Conservation (phyloP, 169 alveolate genomes). For the Plasmodium relictum region DNA sequence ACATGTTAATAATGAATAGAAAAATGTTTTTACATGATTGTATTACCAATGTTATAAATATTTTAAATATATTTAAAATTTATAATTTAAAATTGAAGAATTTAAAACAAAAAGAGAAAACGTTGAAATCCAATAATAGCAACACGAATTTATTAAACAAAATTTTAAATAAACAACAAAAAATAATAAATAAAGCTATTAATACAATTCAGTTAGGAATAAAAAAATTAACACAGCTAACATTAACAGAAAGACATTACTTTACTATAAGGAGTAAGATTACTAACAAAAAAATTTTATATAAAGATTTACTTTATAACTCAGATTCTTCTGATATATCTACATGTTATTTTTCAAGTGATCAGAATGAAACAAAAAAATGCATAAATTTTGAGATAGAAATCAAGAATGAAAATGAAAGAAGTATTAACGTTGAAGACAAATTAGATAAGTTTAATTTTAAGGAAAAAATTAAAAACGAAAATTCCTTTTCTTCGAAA, state of each 20-base stretch:
- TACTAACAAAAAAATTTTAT: slow-evolving; percentile 32
- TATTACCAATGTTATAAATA: slow-evolving; percentile 58
- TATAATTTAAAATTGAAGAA: slow-evolving; percentile 70
- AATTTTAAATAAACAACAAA: slow-evolving; percentile 40
- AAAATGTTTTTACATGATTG: slow-evolving; percentile 74
- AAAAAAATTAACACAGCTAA: slow-evolving; percentile 62
- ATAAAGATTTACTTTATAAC: slow-evolving; percentile 44
- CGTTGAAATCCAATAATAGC: neutral
- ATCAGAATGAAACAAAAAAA: slow-evolving; percentile 1
- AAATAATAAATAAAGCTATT: slow-evolving; percentile 71
- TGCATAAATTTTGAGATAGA: neutral
- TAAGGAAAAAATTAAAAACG: too few relatives aligned
- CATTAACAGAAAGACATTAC: slow-evolving; percentile 75
- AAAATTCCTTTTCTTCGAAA: neutral
- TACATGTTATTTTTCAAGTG: slow-evolving; percentile 76
- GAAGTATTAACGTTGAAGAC: neutral
- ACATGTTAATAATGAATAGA: slow-evolving; percentile 75
- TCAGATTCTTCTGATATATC: slow-evolving; percentile 73
- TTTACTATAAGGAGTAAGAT: slow-evolving; percentile 42
- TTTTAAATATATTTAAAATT: slow-evolving; percentile 63
- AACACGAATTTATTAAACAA: slow-evolving; percentile 10
- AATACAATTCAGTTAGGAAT: slow-evolving; percentile 70
- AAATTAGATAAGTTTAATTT: neutral
- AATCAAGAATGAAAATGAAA: neutral
- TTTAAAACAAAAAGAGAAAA: slow-evolving; percentile 70